Evolutionary conservation across 352 stramenopile genomes (phyloP).

Genomic region (Globisporangium cylindrosporum): DNA sequence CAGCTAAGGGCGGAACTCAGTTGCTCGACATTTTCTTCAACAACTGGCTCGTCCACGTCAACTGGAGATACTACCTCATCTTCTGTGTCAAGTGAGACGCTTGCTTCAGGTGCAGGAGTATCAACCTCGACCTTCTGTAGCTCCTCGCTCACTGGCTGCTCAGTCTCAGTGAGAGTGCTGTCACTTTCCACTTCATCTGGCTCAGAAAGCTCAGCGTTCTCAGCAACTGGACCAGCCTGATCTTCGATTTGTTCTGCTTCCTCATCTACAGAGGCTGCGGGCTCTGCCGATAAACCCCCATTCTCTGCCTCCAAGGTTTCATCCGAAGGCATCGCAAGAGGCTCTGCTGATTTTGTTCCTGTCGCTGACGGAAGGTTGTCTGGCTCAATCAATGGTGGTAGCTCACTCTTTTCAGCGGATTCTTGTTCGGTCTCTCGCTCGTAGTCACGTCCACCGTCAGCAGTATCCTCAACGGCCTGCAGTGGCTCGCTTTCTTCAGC

Average conservation of each 20-base stretch:
- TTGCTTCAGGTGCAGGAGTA: not conserved
- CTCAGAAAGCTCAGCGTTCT: not conserved
- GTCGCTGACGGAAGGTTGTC: not conserved
- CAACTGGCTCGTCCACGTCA: not conserved
- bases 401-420: not conserved
- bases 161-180: not conserved
- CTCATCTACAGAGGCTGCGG: not conserved
- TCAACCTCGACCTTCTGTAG: not conserved
- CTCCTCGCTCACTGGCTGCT: not conserved
- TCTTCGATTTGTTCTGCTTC: not conserved
- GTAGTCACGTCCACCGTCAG: not conserved
- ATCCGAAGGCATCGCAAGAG: not conserved
- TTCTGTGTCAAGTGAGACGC: not conserved
- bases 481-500: not conserved
- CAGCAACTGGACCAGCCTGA: not conserved
- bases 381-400: not conserved
- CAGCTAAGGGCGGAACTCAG: not conserved
- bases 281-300: not conserved
- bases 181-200: not conserved
- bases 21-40: not conserved
- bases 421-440: not conserved
- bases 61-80: not conserved
- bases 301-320: not conserved
- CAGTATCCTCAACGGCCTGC: not conserved
- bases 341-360: not conserved